Evolutionary conservation across 768 basidiomycete species (phyloP).

Genomic region (Sarcomyxa edulis): DNA sequence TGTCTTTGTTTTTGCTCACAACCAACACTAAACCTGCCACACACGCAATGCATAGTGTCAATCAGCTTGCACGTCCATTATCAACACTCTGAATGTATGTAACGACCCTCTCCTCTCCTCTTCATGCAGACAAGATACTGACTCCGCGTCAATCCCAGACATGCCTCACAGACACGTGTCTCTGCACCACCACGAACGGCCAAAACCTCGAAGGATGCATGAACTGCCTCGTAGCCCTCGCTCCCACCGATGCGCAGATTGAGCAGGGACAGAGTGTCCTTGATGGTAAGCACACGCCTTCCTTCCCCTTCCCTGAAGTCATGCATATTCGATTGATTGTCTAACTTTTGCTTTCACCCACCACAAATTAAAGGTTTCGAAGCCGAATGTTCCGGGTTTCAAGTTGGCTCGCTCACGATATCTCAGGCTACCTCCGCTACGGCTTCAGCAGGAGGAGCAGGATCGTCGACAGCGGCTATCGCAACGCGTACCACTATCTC

Average conservation of each 20-base stretch:
- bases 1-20: neutral
- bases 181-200: constrained; percentile 2
- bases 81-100: neutral
- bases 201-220: constrained; percentile 2
- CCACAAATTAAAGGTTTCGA: too few relatives aligned
- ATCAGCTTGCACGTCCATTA: neutral
- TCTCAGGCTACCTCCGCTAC: too few relatives aligned
- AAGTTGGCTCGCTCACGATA: too few relatives aligned
- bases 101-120: neutral
- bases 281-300: too few relatives aligned
- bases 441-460: too few relatives aligned
- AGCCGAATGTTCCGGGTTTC: too few relatives aligned
- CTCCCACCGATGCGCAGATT: constrained; percentile 1
- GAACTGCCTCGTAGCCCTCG: constrained; percentile 1
- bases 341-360: too few relatives aligned
- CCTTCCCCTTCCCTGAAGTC: too few relatives aligned
- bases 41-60: neutral
- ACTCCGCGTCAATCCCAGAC: neutral
- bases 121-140: neutral
- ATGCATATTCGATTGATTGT: too few relatives aligned
- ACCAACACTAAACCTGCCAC: neutral
- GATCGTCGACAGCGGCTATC: too few relatives aligned
- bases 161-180: neutral
- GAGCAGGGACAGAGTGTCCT: constrained; percentile 5
- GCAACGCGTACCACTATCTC: too few relatives aligned